A percentile compares a stretch with the other conserved stretches of the same genome.
phyloP scores from a whole-genome alignment of 1,139 yeast genomes.

The Candida dubliniensis region DNA sequence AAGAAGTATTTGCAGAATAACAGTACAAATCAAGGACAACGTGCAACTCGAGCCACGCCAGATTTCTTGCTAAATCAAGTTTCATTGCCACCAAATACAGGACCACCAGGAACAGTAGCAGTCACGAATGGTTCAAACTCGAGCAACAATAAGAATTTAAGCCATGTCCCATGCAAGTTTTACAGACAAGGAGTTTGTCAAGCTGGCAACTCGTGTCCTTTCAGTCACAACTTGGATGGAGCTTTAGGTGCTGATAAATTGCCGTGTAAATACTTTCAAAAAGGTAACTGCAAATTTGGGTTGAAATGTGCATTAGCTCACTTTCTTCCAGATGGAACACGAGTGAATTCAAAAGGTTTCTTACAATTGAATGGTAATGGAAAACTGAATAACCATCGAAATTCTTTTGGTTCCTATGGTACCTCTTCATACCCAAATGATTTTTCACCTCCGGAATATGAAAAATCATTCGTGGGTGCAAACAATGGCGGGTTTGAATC shows the following conservation, averaged over 20 bases:
- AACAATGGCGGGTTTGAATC: background rate
- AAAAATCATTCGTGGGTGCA: slow-evolving; percentile 1
- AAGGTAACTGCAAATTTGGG: slow-evolving; percentile 95
- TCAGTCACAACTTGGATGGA: slow-evolving; percentile 74
- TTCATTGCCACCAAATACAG: slow-evolving; percentile 42
- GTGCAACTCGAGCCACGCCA: background rate
- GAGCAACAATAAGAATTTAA: slow-evolving; percentile 43
- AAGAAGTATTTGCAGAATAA: background rate
- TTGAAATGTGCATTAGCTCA: slow-evolving; percentile 92
- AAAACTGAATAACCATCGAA: background rate
- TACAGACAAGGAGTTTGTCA: slow-evolving; percentile 89
- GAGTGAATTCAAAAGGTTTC: slow-evolving; percentile 56
- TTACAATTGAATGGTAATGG: slow-evolving; percentile 10
- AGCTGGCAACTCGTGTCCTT: slow-evolving; percentile 91
- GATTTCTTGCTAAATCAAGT: slow-evolving; percentile 13
- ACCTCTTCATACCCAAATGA: background rate
- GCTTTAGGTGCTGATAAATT: slow-evolving; percentile 58
- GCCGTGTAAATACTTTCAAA: slow-evolving; percentile 91
- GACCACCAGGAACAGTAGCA: slow-evolving; percentile 37
- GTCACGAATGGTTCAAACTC: slow-evolving; percentile 14
- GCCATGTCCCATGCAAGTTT: slow-evolving; percentile 96
- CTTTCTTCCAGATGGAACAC: slow-evolving; percentile 82
- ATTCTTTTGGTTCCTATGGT: slow-evolving; percentile 2
- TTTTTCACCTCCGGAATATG: slow-evolving; percentile 7
- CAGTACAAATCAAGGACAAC: background rate